These are phyloP conservation scores for Helianthus tuberosus DNA, from an alignment of 129 eudicot genomes.

Conservation along the genomic window DNA sequence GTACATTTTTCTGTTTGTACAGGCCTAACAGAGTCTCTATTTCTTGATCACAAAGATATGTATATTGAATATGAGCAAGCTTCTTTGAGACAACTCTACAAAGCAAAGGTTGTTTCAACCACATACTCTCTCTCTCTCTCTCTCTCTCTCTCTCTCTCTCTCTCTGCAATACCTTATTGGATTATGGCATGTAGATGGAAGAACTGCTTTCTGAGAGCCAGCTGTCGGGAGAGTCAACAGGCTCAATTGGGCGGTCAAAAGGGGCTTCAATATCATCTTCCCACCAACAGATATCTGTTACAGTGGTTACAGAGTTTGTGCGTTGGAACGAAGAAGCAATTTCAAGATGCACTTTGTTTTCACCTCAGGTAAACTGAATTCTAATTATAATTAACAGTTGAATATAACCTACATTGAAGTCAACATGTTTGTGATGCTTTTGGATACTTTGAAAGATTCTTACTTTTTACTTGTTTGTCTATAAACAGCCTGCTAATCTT, in stretches of 20 bases:
- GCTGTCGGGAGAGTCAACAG: constrained; percentile 72
- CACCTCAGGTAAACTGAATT: constrained; percentile 64
- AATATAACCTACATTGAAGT: background rate
- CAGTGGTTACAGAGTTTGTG: constrained; percentile 97
- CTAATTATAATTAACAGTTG: constrained; percentile 16
- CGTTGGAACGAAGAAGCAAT: constrained; percentile 99
- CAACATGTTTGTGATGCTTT: constrained; percentile 17
- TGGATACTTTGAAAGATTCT: constrained; percentile 21
- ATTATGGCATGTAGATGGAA: constrained; percentile 60
- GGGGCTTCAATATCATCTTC: constrained; percentile 90
- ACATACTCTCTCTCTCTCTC: background rate
- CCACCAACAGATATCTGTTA: constrained; percentile 93
- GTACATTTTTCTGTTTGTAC: constrained; percentile 33
- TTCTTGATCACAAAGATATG: constrained; percentile 85
- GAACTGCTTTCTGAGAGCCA: constrained; percentile 89
- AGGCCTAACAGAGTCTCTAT: constrained; percentile 93
- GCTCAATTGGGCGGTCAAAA: constrained; percentile 90
- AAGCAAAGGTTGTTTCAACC: constrained; percentile 65
- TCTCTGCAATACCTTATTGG: constrained; percentile 27
- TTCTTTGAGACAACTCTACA: constrained; percentile 85
- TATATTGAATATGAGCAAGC: constrained; percentile 94
- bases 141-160: constrained; percentile 9
- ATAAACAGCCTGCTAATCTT: constrained; percentile 81
- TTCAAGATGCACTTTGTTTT: constrained; percentile 83
- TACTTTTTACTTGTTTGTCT: constrained; percentile 24